Base-by-base conservation (phyloP, 768 basidiomycete species). In the Solioccasus polychromus region DNA sequence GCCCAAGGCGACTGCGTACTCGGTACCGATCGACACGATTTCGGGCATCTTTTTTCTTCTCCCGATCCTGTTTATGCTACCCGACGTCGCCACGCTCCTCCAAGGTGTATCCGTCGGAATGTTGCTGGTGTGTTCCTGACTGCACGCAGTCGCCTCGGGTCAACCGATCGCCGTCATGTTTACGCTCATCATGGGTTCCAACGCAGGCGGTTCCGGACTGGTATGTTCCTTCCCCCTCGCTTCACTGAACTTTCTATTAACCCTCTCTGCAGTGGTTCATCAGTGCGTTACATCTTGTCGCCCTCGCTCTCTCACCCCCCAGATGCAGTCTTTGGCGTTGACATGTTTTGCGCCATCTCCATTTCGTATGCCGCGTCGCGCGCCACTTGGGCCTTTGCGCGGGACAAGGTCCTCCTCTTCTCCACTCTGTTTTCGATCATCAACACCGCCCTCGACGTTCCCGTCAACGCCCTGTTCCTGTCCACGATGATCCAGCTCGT, bases 361-460 rank as follows among this genome's bases (percentile, higher is more conserved):
- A 79, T 80, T 50, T 76, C 77, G 31, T 82, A 79, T 42, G 82
- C 82, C 8, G 79, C 83, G 29, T 84, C 82, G 11, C 77, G 83
- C 15, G 77, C 79, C 24, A 84, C 83, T 3, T 85, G 83, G 84
- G 79, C 79, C 36, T 85, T 86, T 59, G 78, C 82, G 0, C 73
- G 84, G 3, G 84, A 85, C 64, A 73, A 73, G 48, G 84, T 79
- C 1, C 78, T 85, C 32, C 84, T 82, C 2, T 72, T 77, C 35
- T 71, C 76, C 28, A 39, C 47, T 10, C 55, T 68, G 45, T 83
- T 83, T 67, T 64, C 74, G 7, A 66, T 64, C 39, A 69, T 85
- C 55, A 68, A 69, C 32, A 59, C 64, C 8, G 52, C 61, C 30
- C 48, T 68, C 8, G 76, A 75, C 51, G 73, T 83, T 5, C 83